Evolutionary conservation across 1,139 yeast genomes (phyloP).

Genomic region (Debaryomycetaceae sp.): DNA sequence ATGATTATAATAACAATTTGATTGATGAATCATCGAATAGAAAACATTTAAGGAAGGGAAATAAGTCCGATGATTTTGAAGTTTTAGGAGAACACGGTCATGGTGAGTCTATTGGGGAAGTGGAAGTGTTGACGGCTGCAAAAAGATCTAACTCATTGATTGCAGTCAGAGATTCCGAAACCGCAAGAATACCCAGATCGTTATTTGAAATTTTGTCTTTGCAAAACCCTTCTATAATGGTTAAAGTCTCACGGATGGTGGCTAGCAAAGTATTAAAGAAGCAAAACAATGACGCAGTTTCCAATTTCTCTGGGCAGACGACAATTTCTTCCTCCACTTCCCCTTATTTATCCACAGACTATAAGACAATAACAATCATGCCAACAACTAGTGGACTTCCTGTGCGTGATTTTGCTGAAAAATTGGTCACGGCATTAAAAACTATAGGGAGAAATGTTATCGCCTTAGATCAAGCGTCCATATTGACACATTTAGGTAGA

Average conservation of each 20-base stretch:
- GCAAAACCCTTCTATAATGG: constrained; percentile 86
- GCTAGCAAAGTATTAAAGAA: constrained; percentile 59
- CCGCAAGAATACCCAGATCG: constrained; percentile 88
- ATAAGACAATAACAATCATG: constrained; percentile 78
- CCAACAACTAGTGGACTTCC: constrained; percentile 83
- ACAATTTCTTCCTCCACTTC: constrained; percentile 25
- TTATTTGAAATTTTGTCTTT: constrained; percentile 81
- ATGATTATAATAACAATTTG: constrained; percentile 12
- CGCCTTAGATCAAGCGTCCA: constrained; percentile 77
- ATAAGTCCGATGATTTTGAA: constrained; percentile 22
- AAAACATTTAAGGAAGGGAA: constrained; percentile 16
- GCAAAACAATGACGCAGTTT: constrained; percentile 11
- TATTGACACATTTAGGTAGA: constrained; percentile 77
- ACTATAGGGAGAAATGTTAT: constrained; percentile 72
- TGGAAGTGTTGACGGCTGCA: constrained; percentile 87
- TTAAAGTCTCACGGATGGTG: constrained; percentile 83
- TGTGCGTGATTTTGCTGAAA: constrained; percentile 77
- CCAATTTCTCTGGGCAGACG: constrained; percentile 8
- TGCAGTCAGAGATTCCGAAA: constrained; percentile 90
- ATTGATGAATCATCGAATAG: constrained; percentile 19
- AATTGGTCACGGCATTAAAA: constrained; percentile 65
- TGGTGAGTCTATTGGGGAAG: constrained; percentile 93
- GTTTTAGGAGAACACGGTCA: constrained; percentile 83
- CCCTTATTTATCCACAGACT: constrained; percentile 42
- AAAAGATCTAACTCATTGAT: constrained; percentile 70